These are phyloP conservation scores for Trypanosomatidae sp. DNA, from an alignment of 208 protist species.

Conservation along the genomic window DNA sequence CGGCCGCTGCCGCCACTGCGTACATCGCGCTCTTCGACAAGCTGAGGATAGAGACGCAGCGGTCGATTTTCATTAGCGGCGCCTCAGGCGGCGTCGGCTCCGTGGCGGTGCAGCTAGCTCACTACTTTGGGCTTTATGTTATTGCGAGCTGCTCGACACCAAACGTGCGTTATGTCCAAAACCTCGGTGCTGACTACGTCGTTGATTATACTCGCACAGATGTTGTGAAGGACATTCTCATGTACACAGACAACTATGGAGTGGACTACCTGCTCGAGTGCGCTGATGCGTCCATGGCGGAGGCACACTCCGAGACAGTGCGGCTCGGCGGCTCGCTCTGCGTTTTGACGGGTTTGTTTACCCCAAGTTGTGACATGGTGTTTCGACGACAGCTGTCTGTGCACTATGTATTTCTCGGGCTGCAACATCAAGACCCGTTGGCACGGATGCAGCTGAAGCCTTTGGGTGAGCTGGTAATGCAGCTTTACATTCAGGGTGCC, in stretches of 20 bases:
- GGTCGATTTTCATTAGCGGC: conserved; percentile 77
- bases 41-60: conserved; percentile 50
- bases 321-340: conserved; percentile 75
- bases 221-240: conserved; percentile 52
- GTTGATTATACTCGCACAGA: conserved; percentile 67
- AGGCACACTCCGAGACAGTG: conserved; percentile 42
- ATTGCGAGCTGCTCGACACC: conserved; percentile 62
- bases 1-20: conserved; percentile 58
- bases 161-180: conserved; percentile 53
- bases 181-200: conserved; percentile 65
- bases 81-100: conserved; percentile 76
- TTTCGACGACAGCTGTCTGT: conserved; percentile 63
- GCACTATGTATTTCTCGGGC: conserved; percentile 60
- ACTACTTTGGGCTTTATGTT: conserved; percentile 68
- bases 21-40: conserved; percentile 82
- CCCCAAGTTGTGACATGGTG: conserved; percentile 31
- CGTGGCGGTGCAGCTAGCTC: conserved; percentile 75
- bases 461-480: conserved; percentile 35
- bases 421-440: conserved; percentile 32
- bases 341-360: conserved; percentile 42
- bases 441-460: conserved; percentile 42
- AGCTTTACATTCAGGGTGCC: conserved; percentile 51
- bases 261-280: conserved; percentile 85
- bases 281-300: conserved; percentile 34
- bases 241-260: conserved; percentile 55